Evolutionary conservation across 495 filamentous ascomycete genomes (phyloP).

Genomic region (Margaritispora aquatica): DNA sequence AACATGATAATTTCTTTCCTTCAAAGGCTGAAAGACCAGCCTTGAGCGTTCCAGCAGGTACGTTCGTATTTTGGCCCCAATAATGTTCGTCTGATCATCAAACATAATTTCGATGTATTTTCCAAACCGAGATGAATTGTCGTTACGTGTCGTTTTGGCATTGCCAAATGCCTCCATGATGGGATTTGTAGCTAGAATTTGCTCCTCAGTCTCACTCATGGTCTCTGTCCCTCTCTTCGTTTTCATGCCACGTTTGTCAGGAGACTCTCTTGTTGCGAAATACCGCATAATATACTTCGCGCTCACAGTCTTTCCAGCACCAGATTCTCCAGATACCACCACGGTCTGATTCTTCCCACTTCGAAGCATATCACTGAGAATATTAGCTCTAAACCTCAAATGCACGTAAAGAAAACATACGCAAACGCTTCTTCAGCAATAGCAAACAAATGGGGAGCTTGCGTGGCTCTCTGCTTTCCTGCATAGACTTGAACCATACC

Average conservation of each 20-base stretch:
- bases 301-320: constrained; percentile 97
- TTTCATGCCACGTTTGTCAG: constrained; percentile 77
- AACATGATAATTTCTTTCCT: constrained; percentile 98
- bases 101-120: constrained; percentile 99
- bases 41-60: constrained; percentile 94
- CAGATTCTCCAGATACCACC: constrained; percentile 96
- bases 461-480: constrained; percentile 91
- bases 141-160: constrained; percentile 97
- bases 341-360: constrained; percentile 96
- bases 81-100: constrained; percentile 89
- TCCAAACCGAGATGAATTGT: constrained; percentile 97
- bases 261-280: constrained; percentile 95
- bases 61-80: constrained; percentile 93
- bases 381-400: constrained; percentile 9
- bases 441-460: constrained; percentile 96
- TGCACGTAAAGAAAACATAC: constrained; percentile 43
- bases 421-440: constrained; percentile 99
- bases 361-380: constrained; percentile 85
- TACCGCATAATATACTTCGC: constrained; percentile 99
- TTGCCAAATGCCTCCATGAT: constrained; percentile 99
- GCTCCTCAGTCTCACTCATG: constrained; percentile 98
- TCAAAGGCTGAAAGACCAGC: constrained; percentile 95
- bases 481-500: constrained; percentile 99
- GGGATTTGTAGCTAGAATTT: constrained; percentile 95
- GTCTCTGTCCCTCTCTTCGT: constrained; percentile 71